Evolutionary conservation across 352 stramenopile genomes (phyloP).

Genomic region (Elongisporangium prolatum): DNA sequence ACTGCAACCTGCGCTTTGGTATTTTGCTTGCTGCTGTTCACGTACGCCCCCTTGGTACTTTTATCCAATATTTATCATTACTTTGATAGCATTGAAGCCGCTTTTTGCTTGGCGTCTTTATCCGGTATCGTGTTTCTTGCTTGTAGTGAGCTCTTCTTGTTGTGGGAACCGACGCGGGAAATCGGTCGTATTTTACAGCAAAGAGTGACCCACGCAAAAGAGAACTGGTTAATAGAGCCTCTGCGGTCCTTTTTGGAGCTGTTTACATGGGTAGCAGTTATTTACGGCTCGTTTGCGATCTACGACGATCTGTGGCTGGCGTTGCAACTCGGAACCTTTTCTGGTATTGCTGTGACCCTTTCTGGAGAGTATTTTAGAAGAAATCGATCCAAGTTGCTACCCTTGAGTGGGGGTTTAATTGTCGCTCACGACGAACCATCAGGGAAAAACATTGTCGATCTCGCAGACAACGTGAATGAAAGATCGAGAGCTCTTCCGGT

Average conservation of each 20-base stretch:
- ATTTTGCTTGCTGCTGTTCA: slow-evolving; percentile 70
- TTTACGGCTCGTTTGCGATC: slow-evolving; percentile 74
- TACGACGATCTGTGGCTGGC: slow-evolving; percentile 77
- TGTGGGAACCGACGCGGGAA: slow-evolving; percentile 75
- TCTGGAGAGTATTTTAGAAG: slow-evolving; percentile 74
- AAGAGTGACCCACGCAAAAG: slow-evolving; percentile 66
- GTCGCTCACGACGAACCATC: not conserved
- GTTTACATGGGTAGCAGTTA: slow-evolving; percentile 79
- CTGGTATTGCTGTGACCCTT: slow-evolving; percentile 72
- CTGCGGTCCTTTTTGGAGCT: slow-evolving; percentile 79
- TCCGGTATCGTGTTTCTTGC: slow-evolving; percentile 77
- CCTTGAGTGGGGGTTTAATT: slow-evolving; percentile 24
- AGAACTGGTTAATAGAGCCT: slow-evolving; percentile 74
- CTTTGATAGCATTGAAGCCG: slow-evolving; percentile 81
- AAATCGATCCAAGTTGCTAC: slow-evolving; percentile 51
- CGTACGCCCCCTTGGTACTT: slow-evolving; percentile 63
- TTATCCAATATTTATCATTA: slow-evolving; percentile 81
- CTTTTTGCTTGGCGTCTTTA: slow-evolving; percentile 76
- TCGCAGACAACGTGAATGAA: slow-evolving; percentile 6
- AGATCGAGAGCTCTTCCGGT: slow-evolving; percentile 30
- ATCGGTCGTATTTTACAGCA: slow-evolving; percentile 70
- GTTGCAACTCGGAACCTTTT: slow-evolving; percentile 80
- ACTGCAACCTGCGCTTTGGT: slow-evolving; percentile 71
- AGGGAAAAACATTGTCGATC: slow-evolving; percentile 3
- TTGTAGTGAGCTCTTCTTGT: slow-evolving; percentile 73